A percentile compares a stretch with the other conserved stretches of the same genome.
phyloP scores from a whole-genome alignment of 2,329 filamentous ascomycete species.

The Trichoderma harzianum region DNA sequence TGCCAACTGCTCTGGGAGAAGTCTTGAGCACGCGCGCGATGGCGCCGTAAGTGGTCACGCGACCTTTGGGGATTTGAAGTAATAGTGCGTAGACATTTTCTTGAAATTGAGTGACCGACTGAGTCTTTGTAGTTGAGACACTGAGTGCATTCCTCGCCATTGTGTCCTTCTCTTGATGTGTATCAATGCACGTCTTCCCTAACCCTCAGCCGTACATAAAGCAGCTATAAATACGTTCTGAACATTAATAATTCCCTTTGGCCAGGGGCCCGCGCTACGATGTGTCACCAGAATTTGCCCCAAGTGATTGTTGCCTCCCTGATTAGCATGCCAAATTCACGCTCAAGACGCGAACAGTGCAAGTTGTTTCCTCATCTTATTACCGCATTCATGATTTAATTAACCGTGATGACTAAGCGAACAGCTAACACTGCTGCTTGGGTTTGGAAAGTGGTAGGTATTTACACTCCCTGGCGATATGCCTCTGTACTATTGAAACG shows the following conservation, averaged over 20 bases:
- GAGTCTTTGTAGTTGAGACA: background rate
- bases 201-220: background rate
- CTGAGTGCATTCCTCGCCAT: background rate
- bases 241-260: background rate
- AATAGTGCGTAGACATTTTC: background rate
- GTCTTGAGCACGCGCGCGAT: background rate
- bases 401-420: background rate
- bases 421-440: background rate
- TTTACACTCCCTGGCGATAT: background rate
- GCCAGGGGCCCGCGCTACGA: background rate
- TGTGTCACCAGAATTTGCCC: no score
- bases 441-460: background rate
- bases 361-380: slow-evolving; percentile 1
- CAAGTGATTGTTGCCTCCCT: background rate
- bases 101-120: background rate
- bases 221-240: background rate
- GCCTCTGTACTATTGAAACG: background rate
- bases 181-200: background rate
- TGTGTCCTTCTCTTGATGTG: background rate
- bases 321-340: background rate
- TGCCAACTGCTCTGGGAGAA: background rate
- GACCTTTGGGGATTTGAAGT: background rate
- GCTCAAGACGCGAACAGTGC: background rate
- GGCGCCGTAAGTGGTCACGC: background rate
- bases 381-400: background rate